These are phyloP conservation scores for Nothophaeocryptopus gaeumannii DNA, from an alignment of 2,329 filamentous ascomycete species.

Conservation along the genomic window DNA sequence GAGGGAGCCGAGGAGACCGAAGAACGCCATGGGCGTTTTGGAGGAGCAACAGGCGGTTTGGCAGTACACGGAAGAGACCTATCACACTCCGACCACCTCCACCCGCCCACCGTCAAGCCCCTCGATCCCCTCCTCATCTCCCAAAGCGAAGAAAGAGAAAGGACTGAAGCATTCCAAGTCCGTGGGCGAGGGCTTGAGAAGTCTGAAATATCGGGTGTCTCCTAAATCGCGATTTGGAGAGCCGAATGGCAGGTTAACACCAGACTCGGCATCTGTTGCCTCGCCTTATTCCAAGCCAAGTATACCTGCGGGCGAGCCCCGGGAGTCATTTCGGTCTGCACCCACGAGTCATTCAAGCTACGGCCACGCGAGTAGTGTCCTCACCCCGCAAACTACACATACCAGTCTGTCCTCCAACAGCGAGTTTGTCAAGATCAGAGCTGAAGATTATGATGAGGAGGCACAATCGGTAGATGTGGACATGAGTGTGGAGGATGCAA, in stretches of 20 bases:
- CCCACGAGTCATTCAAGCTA: conserved; percentile 59
- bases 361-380: conserved; percentile 54
- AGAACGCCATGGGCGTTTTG: conserved; percentile 30
- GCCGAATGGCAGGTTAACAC: conserved; percentile 14
- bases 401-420: conserved; percentile 79
- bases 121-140: neutral
- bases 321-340: conserved; percentile 60
- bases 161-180: conserved; percentile 20
- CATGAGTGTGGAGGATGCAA: conserved; percentile 60
- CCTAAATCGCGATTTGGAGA: conserved; percentile 10
- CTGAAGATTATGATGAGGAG: conserved; percentile 40
- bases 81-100: conserved; percentile 23
- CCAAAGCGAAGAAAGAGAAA: conserved; percentile 11
- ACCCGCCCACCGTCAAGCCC: conserved; percentile 24
- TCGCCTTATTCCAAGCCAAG: conserved; percentile 10
- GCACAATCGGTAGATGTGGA: conserved; percentile 38
- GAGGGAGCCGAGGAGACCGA: conserved; percentile 26
- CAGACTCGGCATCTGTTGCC: conserved; percentile 10
- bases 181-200: conserved; percentile 28
- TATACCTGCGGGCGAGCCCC: conserved; percentile 37
- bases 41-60: conserved; percentile 20
- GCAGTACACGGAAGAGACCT: conserved; percentile 23
- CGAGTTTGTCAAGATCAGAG: conserved; percentile 60
- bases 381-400: conserved; percentile 76
- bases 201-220: conserved; percentile 20